Conservation (phyloP, 352 stramenopile species). For the Phytophthora gonapodyides region DNA sequence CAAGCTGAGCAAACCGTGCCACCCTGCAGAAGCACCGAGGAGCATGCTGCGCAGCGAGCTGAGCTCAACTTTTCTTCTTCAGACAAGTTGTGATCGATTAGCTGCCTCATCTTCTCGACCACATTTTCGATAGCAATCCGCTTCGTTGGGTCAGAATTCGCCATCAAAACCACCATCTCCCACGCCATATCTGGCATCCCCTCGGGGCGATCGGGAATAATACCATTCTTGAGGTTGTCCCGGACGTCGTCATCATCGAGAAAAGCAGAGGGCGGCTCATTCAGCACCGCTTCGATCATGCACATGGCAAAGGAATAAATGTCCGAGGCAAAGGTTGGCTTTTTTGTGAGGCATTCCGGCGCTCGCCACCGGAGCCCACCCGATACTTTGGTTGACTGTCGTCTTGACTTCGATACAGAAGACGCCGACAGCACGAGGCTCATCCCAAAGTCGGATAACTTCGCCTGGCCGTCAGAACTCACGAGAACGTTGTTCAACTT, state of each 20-base stretch:
- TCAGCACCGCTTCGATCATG: conserved; percentile 31
- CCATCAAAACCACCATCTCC: too few species aligned
- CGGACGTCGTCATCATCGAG: conserved; percentile 17
- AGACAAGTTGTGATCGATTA: too few species aligned
- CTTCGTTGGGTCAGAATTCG: too few species aligned
- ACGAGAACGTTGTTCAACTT: conserved; percentile 46
- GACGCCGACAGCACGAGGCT: not conserved
- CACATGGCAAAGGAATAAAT: conserved; percentile 44
- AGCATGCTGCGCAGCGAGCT: too few species aligned
- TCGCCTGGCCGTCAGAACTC: conserved; percentile 27
- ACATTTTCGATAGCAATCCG: too few species aligned
- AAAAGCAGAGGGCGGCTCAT: conserved; percentile 27
- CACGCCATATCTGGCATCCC: too few species aligned
- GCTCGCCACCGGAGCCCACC: conserved; percentile 30
- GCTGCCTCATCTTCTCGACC: too few species aligned
- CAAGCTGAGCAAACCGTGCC: too few species aligned
- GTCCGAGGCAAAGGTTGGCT: conserved; percentile 29
- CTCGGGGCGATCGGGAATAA: too few species aligned
- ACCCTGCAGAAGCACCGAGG: too few species aligned
- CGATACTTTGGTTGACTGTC: not conserved
- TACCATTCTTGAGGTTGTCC: too few species aligned
- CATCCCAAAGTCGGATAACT: conserved; percentile 35
- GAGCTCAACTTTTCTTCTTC: too few species aligned
- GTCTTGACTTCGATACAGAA: not conserved
- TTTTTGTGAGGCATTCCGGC: conserved; percentile 31